phyloP scores from a whole-genome alignment of 2,329 filamentous ascomycete genomes.

The Colletotrichum tofieldiae region DNA sequence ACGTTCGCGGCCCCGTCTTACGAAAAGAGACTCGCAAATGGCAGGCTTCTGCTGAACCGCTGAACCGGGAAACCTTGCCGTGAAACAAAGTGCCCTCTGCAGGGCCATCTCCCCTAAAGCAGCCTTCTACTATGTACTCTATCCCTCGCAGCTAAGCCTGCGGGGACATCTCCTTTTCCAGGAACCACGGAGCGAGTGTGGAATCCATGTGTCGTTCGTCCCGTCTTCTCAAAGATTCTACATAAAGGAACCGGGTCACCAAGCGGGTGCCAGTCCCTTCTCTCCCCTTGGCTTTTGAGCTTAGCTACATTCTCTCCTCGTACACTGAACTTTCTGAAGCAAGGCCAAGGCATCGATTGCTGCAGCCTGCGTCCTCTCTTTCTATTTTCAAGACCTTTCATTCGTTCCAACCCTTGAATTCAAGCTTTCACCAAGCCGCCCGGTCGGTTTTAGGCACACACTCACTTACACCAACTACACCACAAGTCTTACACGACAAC shows the following conservation, averaged over 20 bases:
- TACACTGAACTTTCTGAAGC: conserved; percentile 36
- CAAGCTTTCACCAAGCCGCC: conserved; percentile 40
- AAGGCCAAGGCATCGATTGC: conserved; percentile 43
- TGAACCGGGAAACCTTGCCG: conserved; percentile 33
- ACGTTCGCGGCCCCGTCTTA: conserved; percentile 21
- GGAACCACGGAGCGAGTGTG: conserved; percentile 26
- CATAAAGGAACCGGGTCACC: conserved; percentile 31
- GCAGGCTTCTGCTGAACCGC: conserved; percentile 7
- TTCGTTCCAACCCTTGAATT: conserved; percentile 29
- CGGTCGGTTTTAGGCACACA: conserved; percentile 35
- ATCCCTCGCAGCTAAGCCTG: conserved; percentile 42
- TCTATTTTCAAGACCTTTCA: conserved; percentile 28
- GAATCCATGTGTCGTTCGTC: conserved; percentile 22
- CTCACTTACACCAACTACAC: conserved; percentile 23
- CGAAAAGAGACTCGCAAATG: neutral
- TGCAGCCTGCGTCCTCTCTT: conserved; percentile 42
- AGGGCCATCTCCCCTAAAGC: conserved; percentile 22
- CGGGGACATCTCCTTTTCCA: conserved; percentile 17
- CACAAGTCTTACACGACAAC: conserved; percentile 17
- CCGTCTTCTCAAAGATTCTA: conserved; percentile 9
- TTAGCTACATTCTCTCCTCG: conserved; percentile 38
- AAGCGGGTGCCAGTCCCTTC: conserved; percentile 1
- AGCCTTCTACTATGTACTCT: conserved; percentile 37
- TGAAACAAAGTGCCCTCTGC: conserved; percentile 22
- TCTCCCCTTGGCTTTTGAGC: conserved; percentile 29